These are phyloP conservation scores for Yamadazyma epiphylla DNA, from an alignment of 1,139 yeast genomes.

Conservation along the genomic window DNA sequence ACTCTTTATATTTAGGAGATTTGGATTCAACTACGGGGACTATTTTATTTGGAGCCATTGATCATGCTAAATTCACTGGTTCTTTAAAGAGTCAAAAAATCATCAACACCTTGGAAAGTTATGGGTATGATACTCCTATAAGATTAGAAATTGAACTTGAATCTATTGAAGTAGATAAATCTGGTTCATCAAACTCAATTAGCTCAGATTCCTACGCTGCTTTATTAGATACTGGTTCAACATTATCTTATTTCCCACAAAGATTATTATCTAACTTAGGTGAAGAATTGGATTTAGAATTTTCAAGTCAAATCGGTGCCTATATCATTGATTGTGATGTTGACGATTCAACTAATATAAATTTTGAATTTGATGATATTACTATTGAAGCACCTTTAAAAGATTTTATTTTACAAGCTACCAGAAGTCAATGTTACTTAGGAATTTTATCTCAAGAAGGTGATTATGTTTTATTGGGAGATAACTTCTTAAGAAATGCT, in stretches of 20 bases:
- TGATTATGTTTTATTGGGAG: constrained; percentile 51
- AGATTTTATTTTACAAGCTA: constrained; percentile 19
- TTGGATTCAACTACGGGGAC: constrained; percentile 31
- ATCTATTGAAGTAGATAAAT: constrained; percentile 13
- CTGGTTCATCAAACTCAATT: constrained; percentile 10
- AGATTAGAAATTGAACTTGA: constrained; percentile 25
- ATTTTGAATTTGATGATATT: constrained; percentile 34
- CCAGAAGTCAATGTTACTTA: constrained; percentile 21
- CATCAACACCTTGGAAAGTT: constrained; percentile 16
- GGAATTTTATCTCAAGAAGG: constrained; percentile 25
- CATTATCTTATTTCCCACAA: constrained; percentile 33
- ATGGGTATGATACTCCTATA: constrained; percentile 20
- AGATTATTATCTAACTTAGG: constrained; percentile 24
- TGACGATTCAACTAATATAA: constrained; percentile 12
- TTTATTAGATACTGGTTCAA: constrained; percentile 41
- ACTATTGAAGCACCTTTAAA: constrained; percentile 33
- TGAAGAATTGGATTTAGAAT: constrained; percentile 23
- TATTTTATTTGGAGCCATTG: constrained; percentile 58
- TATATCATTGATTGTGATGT: constrained; percentile 23
- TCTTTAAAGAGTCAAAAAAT: constrained; percentile 31
- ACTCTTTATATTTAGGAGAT: constrained; percentile 48
- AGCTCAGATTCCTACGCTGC: constrained; percentile 22
- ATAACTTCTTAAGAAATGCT: constrained; percentile 66
- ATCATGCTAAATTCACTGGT: constrained; percentile 48
- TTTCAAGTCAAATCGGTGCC: constrained; percentile 15